Conservation (phyloP, 2,329 filamentous ascomycete species). For the Zarea fungicola region DNA sequence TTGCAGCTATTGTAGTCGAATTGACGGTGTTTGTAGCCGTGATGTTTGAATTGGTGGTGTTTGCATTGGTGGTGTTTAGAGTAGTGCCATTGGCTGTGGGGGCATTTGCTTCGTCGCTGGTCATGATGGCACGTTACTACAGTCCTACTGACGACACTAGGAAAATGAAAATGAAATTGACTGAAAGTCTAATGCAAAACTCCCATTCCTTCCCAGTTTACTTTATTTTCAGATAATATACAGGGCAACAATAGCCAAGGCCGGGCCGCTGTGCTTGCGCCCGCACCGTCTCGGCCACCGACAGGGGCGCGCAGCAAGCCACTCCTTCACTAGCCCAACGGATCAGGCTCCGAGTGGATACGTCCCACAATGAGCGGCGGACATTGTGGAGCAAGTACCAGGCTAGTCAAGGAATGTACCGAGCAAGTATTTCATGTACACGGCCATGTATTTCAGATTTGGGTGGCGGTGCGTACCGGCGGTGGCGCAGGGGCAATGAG, state of each 20-base stretch:
- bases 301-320: neutral
- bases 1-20: neutral
- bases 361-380: neutral
- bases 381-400: neutral
- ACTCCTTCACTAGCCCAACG: neutral
- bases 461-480: neutral
- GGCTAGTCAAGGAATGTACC: neutral
- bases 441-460: neutral
- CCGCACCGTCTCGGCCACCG: neutral
- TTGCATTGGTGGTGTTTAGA: neutral
- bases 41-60: neutral
- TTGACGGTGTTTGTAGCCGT: neutral
- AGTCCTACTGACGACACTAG: neutral
- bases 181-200: neutral
- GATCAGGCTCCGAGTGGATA: neutral
- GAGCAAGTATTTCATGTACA: neutral
- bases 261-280: neutral
- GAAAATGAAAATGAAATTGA: neutral
- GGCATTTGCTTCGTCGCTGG: neutral
- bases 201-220: neutral
- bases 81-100: neutral
- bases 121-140: neutral
- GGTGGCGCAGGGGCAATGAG: neutral
- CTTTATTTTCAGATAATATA: neutral
- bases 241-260: neutral